Evolutionary conservation across 495 filamentous ascomycete genomes (phyloP).

Genomic region (Tetracladium setigerum): DNA sequence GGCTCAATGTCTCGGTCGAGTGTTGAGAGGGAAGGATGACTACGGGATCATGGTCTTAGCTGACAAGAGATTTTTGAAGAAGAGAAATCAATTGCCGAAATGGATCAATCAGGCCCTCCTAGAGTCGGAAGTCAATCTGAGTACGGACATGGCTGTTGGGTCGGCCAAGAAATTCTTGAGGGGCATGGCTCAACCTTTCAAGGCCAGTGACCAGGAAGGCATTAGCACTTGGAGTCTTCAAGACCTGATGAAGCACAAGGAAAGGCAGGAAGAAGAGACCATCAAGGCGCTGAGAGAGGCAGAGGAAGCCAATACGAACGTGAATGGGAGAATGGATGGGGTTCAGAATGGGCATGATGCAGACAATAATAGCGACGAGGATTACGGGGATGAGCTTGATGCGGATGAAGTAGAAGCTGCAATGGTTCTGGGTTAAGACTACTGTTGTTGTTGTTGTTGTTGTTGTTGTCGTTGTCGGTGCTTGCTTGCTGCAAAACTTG

Average conservation of each 20-base stretch:
- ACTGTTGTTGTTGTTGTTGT: no score
- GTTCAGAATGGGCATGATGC: slow-evolving; percentile 51
- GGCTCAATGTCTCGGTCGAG: slow-evolving; percentile 92
- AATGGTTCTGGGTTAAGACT: slow-evolving; percentile 4
- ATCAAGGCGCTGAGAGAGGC: slow-evolving; percentile 33
- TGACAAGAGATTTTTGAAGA: slow-evolving; percentile 84
- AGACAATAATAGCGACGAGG: slow-evolving; percentile 33
- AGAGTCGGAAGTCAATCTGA: slow-evolving; percentile 78
- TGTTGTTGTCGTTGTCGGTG: no score
- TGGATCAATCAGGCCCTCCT: slow-evolving; percentile 91
- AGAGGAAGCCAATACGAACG: slow-evolving; percentile 2
- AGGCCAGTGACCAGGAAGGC: slow-evolving; percentile 74
- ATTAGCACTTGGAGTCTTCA: slow-evolving; percentile 83
- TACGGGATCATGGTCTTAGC: slow-evolving; percentile 99
- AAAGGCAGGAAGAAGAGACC: slow-evolving; percentile 60
- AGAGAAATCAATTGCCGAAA: slow-evolving; percentile 83
- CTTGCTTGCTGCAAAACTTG: no score
- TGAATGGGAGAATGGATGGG: slow-evolving; percentile 13
- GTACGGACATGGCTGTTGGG: slow-evolving; percentile 91
- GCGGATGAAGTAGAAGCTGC: slow-evolving; percentile 21
- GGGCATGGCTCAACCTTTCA: slow-evolving; percentile 86
- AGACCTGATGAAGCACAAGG: slow-evolving; percentile 71
- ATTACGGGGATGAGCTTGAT: slow-evolving; percentile 19
- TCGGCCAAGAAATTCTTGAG: slow-evolving; percentile 82
- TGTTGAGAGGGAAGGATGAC: slow-evolving; percentile 93